Evolutionary conservation across 2,329 filamentous ascomycete species (phyloP), one percentile per base, ranked within the genome.

Genomic region (Fonsecaea pedrosoi): DNA sequence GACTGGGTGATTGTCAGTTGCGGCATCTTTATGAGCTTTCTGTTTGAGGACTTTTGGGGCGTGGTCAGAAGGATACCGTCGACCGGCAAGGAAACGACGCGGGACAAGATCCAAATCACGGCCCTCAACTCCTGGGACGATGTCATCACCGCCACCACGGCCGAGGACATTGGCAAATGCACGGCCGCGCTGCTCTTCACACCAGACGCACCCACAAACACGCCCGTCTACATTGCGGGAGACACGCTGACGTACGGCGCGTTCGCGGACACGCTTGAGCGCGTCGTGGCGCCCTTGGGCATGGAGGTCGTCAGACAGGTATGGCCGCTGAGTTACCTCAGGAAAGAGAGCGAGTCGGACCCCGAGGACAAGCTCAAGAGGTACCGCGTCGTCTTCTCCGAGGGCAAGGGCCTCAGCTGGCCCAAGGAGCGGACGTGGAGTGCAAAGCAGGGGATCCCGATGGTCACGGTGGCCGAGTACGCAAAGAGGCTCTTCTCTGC

Each of bases 11-110:
- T 92, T 65, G 80, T 92, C 0, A 88, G 85, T n/a, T 89, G 87
- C 12, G 90, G 89, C 0, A 80, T 92, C 68, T 92, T 92, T 72
- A 89, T 86, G 78, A 89, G 85, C 70, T 92, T 92, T 72, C 73
- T 92, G 18, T 91, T 92, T 72, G 82, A 87, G 65, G 74, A 78
- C 1, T 82, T 76, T 1, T 92, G 90, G 77, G 89, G 88, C 0
- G 82, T 90, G 4, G 86, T 92, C 0, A 84, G 88, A 71, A 68
- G 62, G 59, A 1, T 25, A 10, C 57, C 57, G 9, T 18, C 21
- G 18, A 54, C 12, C 21, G 50, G n/a, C 5, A 21, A 50, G 1
- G 32, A 38, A 12, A 21, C 9, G 12, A 15, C 21, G 48, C 66
- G 77, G 62, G 45, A 38, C 3, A 68, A 61, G 56, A 58, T 71